Conservation (phyloP, 768 basidiomycete genomes). For the Rhodotorula diobovata region DNA sequence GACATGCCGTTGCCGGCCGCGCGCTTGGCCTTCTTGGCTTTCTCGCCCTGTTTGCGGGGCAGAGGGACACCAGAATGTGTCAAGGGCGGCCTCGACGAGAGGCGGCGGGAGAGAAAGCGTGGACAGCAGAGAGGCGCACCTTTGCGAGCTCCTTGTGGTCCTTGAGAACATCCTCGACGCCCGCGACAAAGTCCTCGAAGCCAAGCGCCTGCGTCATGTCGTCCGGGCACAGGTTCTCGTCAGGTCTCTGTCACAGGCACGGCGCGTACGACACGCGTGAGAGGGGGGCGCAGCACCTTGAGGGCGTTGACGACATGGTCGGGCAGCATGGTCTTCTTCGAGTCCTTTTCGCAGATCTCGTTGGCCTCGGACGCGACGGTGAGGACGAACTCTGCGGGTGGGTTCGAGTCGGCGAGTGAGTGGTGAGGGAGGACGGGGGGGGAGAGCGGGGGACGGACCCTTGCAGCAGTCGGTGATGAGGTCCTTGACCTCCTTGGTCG, state of each 20-base stretch:
- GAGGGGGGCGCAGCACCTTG: slow-evolving; percentile 56
- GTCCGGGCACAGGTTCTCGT: no score
- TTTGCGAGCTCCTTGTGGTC: slow-evolving; percentile 96
- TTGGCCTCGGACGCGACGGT: slow-evolving; percentile 95
- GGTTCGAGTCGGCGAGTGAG: not conserved
- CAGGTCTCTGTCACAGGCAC: not conserved
- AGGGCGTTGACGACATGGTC: slow-evolving; percentile 92
- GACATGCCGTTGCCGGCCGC: slow-evolving; percentile 81
- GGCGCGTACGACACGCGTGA: not conserved
- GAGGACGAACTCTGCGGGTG: slow-evolving; percentile 85
- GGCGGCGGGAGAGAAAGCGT: not conserved
- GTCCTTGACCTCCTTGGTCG: slow-evolving; percentile 94
- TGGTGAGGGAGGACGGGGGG: not conserved
- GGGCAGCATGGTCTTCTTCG: slow-evolving; percentile 97
- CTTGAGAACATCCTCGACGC: slow-evolving; percentile 86
- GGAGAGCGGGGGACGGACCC: slow-evolving; percentile 56
- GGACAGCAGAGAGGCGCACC: slow-evolving; percentile 52
- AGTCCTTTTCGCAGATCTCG: slow-evolving; percentile 94
- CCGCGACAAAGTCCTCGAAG: slow-evolving; percentile 81
- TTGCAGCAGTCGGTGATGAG: slow-evolving; percentile 97
- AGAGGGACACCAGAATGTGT: not conserved
- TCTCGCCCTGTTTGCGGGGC: slow-evolving; percentile 56
- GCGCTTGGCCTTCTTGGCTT: slow-evolving; percentile 78
- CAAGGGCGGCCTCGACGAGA: no score
- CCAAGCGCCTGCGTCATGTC: slow-evolving; percentile 66